Evolutionary conservation across 306 rosid species (phyloP).

Genomic region (Cercis canadensis): DNA sequence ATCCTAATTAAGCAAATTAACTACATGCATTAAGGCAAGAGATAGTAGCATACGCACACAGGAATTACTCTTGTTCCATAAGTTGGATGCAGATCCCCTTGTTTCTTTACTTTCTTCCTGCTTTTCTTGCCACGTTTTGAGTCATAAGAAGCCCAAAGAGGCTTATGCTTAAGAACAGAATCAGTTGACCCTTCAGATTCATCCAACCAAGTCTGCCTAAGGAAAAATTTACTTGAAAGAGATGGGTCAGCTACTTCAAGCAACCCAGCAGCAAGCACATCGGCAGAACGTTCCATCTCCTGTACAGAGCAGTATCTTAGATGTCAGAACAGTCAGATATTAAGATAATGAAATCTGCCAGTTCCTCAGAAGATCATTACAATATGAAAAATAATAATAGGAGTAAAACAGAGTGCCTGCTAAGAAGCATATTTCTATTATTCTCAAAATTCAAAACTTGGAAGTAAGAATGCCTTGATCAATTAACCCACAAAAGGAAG

Average conservation of each 20-base stretch:
- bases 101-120: conserved; percentile 63
- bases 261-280: conserved; percentile 97
- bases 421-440: conserved; percentile 21
- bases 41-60: conserved; percentile 71
- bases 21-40: conserved; percentile 34
- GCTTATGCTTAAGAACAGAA: conserved; percentile 90
- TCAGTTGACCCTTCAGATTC: conserved; percentile 67
- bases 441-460: conserved; percentile 22
- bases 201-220: conserved; percentile 90
- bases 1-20: too few species aligned
- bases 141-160: conserved; percentile 91
- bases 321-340: conserved; percentile 26
- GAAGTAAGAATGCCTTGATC: conserved; percentile 24
- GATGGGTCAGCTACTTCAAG: conserved; percentile 98
- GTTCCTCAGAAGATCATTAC: conserved; percentile 21
- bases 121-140: conserved; percentile 62
- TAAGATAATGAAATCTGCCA: conserved; percentile 19
- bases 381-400: conserved; percentile 11
- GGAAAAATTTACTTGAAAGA: conserved; percentile 85
- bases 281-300: conserved; percentile 99
- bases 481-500: conserved; percentile 29
- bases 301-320: conserved; percentile 43
- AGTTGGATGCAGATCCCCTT: conserved; percentile 80
- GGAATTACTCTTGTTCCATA: conserved; percentile 98
- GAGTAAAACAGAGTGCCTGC: conserved; percentile 16